Conservation (phyloP, 2,329 filamentous ascomycete genomes). For the Shiraia sp. region DNA sequence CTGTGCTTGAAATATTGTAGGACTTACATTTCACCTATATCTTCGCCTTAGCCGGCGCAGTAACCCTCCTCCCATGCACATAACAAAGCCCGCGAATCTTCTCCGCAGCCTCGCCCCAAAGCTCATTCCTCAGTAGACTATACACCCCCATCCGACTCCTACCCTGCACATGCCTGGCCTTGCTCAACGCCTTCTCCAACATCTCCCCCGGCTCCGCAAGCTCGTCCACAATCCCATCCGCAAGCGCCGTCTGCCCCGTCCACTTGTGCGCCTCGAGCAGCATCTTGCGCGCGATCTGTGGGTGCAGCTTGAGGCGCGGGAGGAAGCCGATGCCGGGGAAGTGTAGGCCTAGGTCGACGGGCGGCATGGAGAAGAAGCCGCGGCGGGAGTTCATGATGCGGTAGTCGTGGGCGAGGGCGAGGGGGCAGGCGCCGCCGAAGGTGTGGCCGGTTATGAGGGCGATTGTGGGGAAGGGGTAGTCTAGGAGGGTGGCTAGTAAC, state of each 20-base stretch:
- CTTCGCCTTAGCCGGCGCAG: conserved; percentile 52
- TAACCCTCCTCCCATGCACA: conserved; percentile 53
- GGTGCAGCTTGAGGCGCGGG: conserved; percentile 56
- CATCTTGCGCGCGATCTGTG: conserved; percentile 59
- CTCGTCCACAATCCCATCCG: conserved; percentile 59
- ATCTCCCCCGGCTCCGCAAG: conserved; percentile 53
- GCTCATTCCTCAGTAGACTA: conserved; percentile 55
- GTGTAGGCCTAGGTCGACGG: conserved; percentile 59
- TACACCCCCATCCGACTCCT: conserved; percentile 57
- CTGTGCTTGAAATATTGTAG: background rate
- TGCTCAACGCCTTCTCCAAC: conserved; percentile 52
- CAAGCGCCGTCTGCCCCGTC: conserved; percentile 56
- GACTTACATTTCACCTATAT: conserved; percentile 36
- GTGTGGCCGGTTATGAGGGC: conserved; percentile 55
- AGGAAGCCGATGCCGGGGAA: conserved; percentile 60
- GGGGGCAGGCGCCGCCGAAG: conserved; percentile 54
- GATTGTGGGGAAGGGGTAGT: conserved; percentile 55
- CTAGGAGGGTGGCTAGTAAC: conserved; percentile 53
- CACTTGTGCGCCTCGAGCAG: conserved; percentile 59
- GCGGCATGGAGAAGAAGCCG: conserved; percentile 49
- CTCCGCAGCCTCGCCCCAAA: conserved; percentile 58
- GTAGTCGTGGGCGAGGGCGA: conserved; percentile 54
- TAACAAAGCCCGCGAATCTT: conserved; percentile 58
- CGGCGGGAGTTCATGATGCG: conserved; percentile 45
- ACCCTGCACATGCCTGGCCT: conserved; percentile 49